A percentile compares a stretch with the other conserved stretches of the same genome.
These are phyloP conservation scores for Buxus sempervirens DNA, from an alignment of 164 flowering plant genomes.

Conservation along the genomic window DNA sequence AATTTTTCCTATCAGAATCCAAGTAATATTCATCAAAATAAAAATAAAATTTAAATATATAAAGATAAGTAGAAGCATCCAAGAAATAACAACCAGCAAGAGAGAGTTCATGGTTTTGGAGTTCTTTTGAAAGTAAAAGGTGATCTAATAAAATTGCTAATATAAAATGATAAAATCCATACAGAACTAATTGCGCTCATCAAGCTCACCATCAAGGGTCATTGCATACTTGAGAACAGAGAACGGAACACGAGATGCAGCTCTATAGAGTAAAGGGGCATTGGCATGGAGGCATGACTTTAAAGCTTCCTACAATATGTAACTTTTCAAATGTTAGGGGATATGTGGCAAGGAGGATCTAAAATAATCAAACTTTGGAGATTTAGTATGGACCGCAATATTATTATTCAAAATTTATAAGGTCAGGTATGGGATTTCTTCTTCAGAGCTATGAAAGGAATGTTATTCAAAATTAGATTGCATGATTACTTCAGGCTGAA, in stretches of 20 bases:
- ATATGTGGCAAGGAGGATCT: not conserved
- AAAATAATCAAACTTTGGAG: not conserved
- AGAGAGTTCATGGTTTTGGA: not conserved
- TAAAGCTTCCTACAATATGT: slow-evolving; percentile 64
- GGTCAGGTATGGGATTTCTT: too few species aligned
- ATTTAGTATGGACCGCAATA: too few species aligned
- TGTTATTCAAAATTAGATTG: not conserved
- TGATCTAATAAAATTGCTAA: not conserved
- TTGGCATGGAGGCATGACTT: slow-evolving; percentile 80
- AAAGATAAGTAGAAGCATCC: too few species aligned
- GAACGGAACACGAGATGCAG: slow-evolving; percentile 80
- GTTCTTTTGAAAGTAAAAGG: too few species aligned
- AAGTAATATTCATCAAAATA: too few species aligned
- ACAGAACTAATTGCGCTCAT: slow-evolving; percentile 1
- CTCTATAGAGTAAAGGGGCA: slow-evolving; percentile 89
- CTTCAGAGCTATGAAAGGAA: too few species aligned
- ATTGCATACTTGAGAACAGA: slow-evolving; percentile 96
- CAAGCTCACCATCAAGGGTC: slow-evolving; percentile 89
- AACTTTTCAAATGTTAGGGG: slow-evolving; percentile 13
- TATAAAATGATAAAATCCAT: not conserved
- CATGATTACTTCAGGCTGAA: not conserved
- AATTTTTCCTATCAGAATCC: slow-evolving; percentile 67
- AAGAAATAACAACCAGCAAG: slow-evolving; percentile 5
- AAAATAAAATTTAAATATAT: too few species aligned
- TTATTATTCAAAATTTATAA: too few species aligned